These are phyloP conservation scores for Apophysomyces sp. DNA, from an alignment of 371 early-diverging fungal genomes.

Conservation along the genomic window DNA sequence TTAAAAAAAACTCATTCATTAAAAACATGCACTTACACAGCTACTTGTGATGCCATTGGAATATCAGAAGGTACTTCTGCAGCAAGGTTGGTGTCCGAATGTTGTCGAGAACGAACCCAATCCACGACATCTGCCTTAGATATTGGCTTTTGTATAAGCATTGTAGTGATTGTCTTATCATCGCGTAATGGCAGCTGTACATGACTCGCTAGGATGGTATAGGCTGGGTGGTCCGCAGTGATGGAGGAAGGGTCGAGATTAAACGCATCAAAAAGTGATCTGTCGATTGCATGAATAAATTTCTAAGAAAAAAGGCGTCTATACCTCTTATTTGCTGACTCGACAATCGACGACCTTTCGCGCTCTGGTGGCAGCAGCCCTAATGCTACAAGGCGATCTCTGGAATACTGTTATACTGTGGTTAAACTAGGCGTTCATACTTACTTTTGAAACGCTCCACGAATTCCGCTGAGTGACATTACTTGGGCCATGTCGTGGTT, in stretches of 20 bases:
- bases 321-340: constrained; percentile 21
- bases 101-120: constrained; percentile 22
- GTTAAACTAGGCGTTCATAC: neutral
- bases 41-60: neutral
- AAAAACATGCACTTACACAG: neutral
- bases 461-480: constrained; percentile 41
- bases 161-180: constrained; percentile 28
- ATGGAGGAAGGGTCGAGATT: constrained; percentile 80
- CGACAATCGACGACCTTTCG: constrained; percentile 16
- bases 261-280: constrained; percentile 30
- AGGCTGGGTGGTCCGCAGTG: constrained; percentile 49
- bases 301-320: neutral
- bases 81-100: neutral
- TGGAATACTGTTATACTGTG: neutral
- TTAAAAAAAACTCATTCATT: no score
- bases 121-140: constrained; percentile 39
- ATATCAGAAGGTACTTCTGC: neutral
- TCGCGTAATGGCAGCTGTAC: constrained; percentile 33
- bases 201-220: constrained; percentile 48
- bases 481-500: constrained; percentile 23
- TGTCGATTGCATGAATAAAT: constrained; percentile 2
- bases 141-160: constrained; percentile 46
- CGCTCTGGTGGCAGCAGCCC: constrained; percentile 27
- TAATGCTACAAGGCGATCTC: constrained; percentile 33
- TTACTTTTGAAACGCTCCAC: constrained; percentile 45